Base-by-base conservation (phyloP, 371 early-diverging fungal genomes). In the Mucor velutinosus region DNA sequence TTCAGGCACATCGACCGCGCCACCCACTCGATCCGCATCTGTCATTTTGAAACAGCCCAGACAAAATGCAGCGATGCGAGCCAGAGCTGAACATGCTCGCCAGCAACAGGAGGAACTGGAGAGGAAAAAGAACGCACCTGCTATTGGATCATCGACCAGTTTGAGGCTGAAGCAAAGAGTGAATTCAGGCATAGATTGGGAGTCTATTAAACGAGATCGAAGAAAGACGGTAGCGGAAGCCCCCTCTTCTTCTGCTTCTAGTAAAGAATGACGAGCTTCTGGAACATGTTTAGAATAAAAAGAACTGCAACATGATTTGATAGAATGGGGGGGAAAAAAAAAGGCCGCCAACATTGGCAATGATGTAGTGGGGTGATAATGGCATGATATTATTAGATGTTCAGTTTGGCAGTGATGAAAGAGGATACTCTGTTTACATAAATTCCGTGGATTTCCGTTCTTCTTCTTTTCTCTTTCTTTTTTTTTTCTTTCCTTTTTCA, bases 41-140 rank as follows among this genome's bases (percentile, higher is more conserved):
- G 56, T 65, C 45, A 19, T 56, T 14, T 23, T 66, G 3, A 70
- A 62, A 12, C 71, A 73, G 32, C 82, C 82, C 3, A 67, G 72
- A 4, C 73, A 66, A 25, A 82, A 77, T 51, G 79, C 79, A 7
- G 77, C 82, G 4, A 75, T 82, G 33, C 43, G 82, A 58, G 82
- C 82, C n/a, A 69, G 82, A 49, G 72, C 73, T 19, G 79, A 82
- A 43, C 78, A 74, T 65, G 82, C 82, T 17, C 72, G 73, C 32
- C 74, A 71, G 17, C 72, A 72, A 27, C 74, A 81, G 51, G 77
- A 79, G 47, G 78, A 82, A 49, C 27, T 76, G 14, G 69, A 73
- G 21, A 53, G 47, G 23, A 79, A 77, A 49, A 75, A 72, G 19
- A 63, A 55, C 0, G 58, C 58, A 19, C 32, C 67, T 25, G 35